Evolutionary conservation across 2,329 filamentous ascomycete species (phyloP).

Genomic region (Helotiales sp.): DNA sequence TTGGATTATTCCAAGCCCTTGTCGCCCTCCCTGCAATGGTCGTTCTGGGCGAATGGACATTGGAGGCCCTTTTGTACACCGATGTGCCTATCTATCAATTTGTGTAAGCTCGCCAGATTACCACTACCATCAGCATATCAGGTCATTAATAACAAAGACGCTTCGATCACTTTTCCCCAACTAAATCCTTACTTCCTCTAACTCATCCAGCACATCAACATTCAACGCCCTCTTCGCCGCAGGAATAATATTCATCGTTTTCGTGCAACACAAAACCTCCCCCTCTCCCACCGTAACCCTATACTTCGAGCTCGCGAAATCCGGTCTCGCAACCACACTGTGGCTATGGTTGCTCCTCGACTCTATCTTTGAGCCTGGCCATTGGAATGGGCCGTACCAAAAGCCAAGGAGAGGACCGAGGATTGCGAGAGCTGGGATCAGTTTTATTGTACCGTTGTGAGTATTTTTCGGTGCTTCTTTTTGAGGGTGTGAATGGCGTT

Average conservation of each 20-base stretch:
- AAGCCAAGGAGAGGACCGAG: slow-evolving; percentile 3
- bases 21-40: slow-evolving; percentile 29
- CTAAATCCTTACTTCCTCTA: background rate
- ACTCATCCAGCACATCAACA: slow-evolving; percentile 15
- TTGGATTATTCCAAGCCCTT: slow-evolving; percentile 31
- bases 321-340: slow-evolving; percentile 23
- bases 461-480: slow-evolving; percentile 4
- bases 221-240: slow-evolving; percentile 28
- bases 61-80: slow-evolving; percentile 8
- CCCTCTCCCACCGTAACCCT: slow-evolving; percentile 14
- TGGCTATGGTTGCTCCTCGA: slow-evolving; percentile 37
- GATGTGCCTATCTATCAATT: slow-evolving; percentile 22
- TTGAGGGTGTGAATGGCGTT: background rate
- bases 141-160: too few species aligned
- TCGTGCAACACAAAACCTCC: slow-evolving; percentile 28
- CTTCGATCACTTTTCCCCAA: background rate
- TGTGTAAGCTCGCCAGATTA: too few species aligned
- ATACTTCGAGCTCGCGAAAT: slow-evolving; percentile 31
- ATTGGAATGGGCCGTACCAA: background rate
- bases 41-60: slow-evolving; percentile 12
- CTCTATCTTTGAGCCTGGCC: slow-evolving; percentile 19
- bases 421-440: slow-evolving; percentile 27
- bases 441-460: slow-evolving; percentile 33
- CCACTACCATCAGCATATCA: too few species aligned
- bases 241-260: slow-evolving; percentile 31